These are phyloP conservation scores for Globisporangium spinosum DNA, from an alignment of 352 stramenopile species.

Conservation along the genomic window DNA sequence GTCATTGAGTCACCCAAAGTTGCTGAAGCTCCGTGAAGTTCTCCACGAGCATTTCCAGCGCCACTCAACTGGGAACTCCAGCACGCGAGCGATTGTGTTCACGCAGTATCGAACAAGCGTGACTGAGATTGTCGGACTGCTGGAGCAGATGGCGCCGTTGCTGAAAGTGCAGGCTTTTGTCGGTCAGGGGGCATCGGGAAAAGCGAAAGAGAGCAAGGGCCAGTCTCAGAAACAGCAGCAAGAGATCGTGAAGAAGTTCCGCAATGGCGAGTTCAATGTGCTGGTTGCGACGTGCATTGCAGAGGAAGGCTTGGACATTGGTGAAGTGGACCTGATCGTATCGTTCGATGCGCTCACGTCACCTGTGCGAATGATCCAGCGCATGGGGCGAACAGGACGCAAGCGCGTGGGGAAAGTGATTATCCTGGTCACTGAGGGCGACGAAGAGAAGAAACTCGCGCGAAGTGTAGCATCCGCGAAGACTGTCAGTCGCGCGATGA, in stretches of 20 bases:
- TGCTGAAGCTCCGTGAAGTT: constrained; percentile 90
- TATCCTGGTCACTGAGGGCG: constrained; percentile 86
- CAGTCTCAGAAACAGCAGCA: constrained; percentile 95
- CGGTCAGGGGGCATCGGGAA: constrained; percentile 87
- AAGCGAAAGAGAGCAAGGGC: constrained; percentile 80
- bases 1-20: constrained; percentile 62
- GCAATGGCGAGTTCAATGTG: constrained; percentile 87
- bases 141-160: constrained; percentile 63
- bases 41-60: constrained; percentile 85
- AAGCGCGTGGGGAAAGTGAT: constrained; percentile 92
- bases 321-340: constrained; percentile 93
- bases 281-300: constrained; percentile 95
- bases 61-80: constrained; percentile 59
- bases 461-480: constrained; percentile 75
- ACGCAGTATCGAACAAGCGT: constrained; percentile 95
- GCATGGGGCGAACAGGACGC: constrained; percentile 94
- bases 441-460: constrained; percentile 87
- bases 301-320: constrained; percentile 95
- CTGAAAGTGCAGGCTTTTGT: constrained; percentile 92
- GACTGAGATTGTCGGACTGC: constrained; percentile 88
- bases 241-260: constrained; percentile 91
- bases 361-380: constrained; percentile 94
- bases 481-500: constrained; percentile 73
- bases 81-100: constrained; percentile 97
- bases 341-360: constrained; percentile 93